phyloP scores from a whole-genome alignment of 2,329 filamentous ascomycete genomes.

The Zalaria sp. region DNA sequence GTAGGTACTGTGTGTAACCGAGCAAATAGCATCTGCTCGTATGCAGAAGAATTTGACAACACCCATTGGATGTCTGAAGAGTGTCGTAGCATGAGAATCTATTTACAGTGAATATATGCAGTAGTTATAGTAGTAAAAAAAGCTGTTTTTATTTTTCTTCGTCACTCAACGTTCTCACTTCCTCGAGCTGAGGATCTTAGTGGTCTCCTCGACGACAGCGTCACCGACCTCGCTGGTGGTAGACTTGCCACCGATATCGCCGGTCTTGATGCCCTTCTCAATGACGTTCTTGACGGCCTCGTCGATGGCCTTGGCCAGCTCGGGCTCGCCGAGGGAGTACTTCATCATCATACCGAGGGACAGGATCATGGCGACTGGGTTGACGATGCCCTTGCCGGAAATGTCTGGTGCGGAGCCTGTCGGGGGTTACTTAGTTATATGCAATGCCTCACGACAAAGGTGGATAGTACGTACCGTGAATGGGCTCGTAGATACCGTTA shows the following conservation, averaged over 20 bases:
- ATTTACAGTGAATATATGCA: too few relatives aligned
- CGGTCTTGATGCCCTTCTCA: slow-evolving; percentile 64
- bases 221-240: slow-evolving; percentile 71
- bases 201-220: slow-evolving; percentile 61
- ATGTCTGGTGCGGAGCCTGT: slow-evolving; percentile 83
- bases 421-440: background rate
- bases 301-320: slow-evolving; percentile 68
- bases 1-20: too few relatives aligned
- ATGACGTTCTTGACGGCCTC: slow-evolving; percentile 67
- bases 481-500: slow-evolving; percentile 95
- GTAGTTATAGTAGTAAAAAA: background rate
- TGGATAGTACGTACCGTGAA: slow-evolving; percentile 55
- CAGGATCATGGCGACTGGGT: slow-evolving; percentile 82
- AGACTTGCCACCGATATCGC: slow-evolving; percentile 68
- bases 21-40: too few relatives aligned
- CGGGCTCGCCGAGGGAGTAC: slow-evolving; percentile 71
- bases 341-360: slow-evolving; percentile 92
- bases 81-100: too few relatives aligned
- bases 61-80: too few relatives aligned
- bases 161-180: background rate
- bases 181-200: slow-evolving; percentile 44
- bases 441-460: slow-evolving; percentile 1
- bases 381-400: slow-evolving; percentile 79
- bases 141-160: background rate
- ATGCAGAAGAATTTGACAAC: too few relatives aligned